phyloP scores from a whole-genome alignment of 345 rosid species.

The Hibiscus tridactylites region DNA sequence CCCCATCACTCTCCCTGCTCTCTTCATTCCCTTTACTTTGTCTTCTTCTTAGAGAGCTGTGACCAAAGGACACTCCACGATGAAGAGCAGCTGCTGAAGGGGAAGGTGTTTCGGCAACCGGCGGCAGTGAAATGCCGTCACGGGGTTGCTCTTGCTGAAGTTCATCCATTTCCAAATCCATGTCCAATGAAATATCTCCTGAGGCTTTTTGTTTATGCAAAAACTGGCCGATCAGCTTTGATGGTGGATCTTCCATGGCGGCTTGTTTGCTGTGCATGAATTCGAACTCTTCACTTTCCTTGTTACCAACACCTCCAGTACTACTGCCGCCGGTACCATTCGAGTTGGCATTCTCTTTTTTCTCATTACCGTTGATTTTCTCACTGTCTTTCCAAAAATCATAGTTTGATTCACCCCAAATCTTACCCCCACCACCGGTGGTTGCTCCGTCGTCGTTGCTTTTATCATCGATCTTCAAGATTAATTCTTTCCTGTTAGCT shows the following conservation, averaged over 20 bases:
- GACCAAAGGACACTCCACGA: slow-evolving; percentile 27
- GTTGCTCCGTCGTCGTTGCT: slow-evolving; percentile 5
- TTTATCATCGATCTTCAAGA: slow-evolving; percentile 28
- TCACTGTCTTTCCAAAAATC: slow-evolving; percentile 32
- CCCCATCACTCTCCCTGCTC: slow-evolving; percentile 26
- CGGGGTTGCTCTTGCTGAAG: slow-evolving; percentile 21
- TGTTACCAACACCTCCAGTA: neutral
- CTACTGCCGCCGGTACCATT: slow-evolving; percentile 8
- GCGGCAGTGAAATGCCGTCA: neutral
- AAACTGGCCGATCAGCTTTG: slow-evolving; percentile 60
- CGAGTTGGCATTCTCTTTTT: neutral
- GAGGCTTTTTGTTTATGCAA: slow-evolving; percentile 63
- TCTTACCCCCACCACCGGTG: slow-evolving; percentile 15
- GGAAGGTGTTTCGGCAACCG: slow-evolving; percentile 7
- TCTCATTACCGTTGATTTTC: slow-evolving; percentile 11
- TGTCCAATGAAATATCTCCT: slow-evolving; percentile 59
- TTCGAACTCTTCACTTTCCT: slow-evolving; percentile 22
- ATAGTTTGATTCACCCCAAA: slow-evolving; percentile 60
- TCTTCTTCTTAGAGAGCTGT: slow-evolving; percentile 27
- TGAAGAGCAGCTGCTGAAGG: neutral
- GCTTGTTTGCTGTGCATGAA: slow-evolving; percentile 15
- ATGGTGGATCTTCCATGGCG: slow-evolving; percentile 51
- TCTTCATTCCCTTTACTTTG: slow-evolving; percentile 31
- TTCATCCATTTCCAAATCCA: slow-evolving; percentile 67
- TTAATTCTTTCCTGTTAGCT: slow-evolving; percentile 26